phyloP scores from a whole-genome alignment of 352 stramenopile species.

The Phytophthora macrochlamydospora region DNA sequence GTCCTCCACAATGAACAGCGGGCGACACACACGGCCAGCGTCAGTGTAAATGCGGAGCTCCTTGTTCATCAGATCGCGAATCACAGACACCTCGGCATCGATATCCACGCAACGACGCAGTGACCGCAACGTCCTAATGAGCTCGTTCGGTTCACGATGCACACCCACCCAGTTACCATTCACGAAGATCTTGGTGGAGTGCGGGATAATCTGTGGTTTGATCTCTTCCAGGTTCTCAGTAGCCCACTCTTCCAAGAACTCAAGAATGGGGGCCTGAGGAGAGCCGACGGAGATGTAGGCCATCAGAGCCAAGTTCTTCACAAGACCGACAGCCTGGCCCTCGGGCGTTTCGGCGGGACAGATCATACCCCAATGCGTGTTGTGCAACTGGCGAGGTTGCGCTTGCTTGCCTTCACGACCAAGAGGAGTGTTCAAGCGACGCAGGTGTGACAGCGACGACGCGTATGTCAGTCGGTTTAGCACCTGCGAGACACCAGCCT shows the following conservation, averaged over 20 bases:
- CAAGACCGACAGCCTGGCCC: constrained; percentile 94
- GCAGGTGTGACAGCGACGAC: constrained; percentile 98
- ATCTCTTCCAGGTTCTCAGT: constrained; percentile 99
- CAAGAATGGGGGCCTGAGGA: constrained; percentile 95
- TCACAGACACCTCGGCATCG: constrained; percentile 98
- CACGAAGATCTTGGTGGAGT: constrained; percentile 99
- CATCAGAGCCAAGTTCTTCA: constrained; percentile 99
- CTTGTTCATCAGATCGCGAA: constrained; percentile 98
- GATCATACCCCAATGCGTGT: constrained; percentile 99
- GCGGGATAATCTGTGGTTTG: constrained; percentile 96
- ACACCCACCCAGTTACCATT: constrained; percentile 99
- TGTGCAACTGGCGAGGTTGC: constrained; percentile 99
- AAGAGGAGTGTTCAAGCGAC: constrained; percentile 99
- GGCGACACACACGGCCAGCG: constrained; percentile 97
- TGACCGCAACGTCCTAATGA: constrained; percentile 95
- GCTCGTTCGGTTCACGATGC: constrained; percentile 96
- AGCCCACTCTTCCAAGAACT: constrained; percentile 98
- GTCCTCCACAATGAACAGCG: constrained; percentile 98
- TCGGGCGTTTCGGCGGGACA: constrained; percentile 97
- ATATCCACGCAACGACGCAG: constrained; percentile 97
- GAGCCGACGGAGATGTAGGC: constrained; percentile 97
- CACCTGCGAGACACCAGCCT: constrained; percentile 99
- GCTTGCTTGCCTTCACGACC: constrained; percentile 98
- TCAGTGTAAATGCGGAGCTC: constrained; percentile 99
- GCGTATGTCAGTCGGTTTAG: constrained; percentile 99